phyloP scores from a whole-genome alignment of 306 rosid species.

The Vigna mungo region DNA sequence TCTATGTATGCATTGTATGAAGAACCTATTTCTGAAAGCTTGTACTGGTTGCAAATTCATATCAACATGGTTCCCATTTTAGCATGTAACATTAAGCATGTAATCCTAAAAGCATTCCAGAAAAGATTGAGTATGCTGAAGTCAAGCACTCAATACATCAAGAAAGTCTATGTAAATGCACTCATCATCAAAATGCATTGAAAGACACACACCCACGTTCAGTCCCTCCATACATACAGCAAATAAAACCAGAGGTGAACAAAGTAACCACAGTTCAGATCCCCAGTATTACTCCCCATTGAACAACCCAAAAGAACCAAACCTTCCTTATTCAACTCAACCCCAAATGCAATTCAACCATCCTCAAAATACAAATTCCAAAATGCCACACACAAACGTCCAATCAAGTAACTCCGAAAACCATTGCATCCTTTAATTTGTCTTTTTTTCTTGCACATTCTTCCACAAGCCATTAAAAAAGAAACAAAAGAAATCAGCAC shows the following conservation, averaged over 20 bases:
- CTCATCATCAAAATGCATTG: not conserved
- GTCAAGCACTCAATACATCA: conserved; percentile 5
- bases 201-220: not conserved
- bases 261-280: conserved; percentile 67
- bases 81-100: not conserved
- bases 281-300: conserved; percentile 59
- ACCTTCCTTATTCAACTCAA: conserved; percentile 40
- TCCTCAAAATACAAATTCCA: not conserved
- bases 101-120: not conserved
- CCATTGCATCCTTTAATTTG: not conserved
- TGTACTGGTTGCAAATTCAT: not conserved
- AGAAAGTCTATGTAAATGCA: not conserved
- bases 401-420: not conserved
- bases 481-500: not conserved
- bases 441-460: no score
- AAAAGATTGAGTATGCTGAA: not conserved
- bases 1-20: not conserved
- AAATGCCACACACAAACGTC: not conserved
- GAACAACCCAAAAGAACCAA: conserved; percentile 59
- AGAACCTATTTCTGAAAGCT: not conserved
- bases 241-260: not conserved
- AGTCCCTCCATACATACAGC: not conserved
- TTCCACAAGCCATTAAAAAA: not conserved
- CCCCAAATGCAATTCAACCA: conserved; percentile 37
- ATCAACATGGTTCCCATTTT: not conserved